These are phyloP conservation scores for Phytophthora cryptogea DNA, from an alignment of 352 stramenopile genomes.

Conservation along the genomic window DNA sequence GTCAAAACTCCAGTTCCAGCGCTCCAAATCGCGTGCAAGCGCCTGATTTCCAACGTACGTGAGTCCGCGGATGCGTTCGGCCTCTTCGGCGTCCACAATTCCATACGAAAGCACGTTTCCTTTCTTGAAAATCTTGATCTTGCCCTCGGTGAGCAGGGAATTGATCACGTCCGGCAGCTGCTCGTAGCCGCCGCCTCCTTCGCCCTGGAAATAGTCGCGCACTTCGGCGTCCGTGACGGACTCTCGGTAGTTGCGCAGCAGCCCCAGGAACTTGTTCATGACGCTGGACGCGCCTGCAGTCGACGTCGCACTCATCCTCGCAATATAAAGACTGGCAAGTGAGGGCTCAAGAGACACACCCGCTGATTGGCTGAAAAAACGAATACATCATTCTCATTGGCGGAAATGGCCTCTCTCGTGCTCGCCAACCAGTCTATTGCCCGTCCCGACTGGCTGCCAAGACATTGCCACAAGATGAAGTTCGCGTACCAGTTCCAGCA, in stretches of 20 bases:
- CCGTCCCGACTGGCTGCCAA: slow-evolving; percentile 1
- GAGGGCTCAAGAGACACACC: slow-evolving; percentile 10
- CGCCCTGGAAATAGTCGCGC: slow-evolving; percentile 76
- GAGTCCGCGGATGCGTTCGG: slow-evolving; percentile 83
- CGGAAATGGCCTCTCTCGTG: slow-evolving; percentile 29
- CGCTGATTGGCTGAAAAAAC: slow-evolving; percentile 37
- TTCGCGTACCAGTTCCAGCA: slow-evolving; percentile 93
- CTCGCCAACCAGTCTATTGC: slow-evolving; percentile 45
- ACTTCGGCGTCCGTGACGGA: slow-evolving; percentile 82
- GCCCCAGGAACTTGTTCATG: slow-evolving; percentile 71
- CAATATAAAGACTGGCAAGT: slow-evolving; percentile 24
- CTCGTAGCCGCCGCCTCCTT: slow-evolving; percentile 71
- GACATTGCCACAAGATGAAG: slow-evolving; percentile 66
- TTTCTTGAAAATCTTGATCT: slow-evolving; percentile 91
- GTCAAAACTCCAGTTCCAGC: slow-evolving; percentile 16
- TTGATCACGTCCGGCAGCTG: slow-evolving; percentile 87
- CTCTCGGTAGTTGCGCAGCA: slow-evolving; percentile 83
- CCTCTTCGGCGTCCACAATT: slow-evolving; percentile 81
- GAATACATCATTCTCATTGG: slow-evolving; percentile 27
- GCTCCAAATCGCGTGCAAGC: neutral
- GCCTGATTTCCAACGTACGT: slow-evolving; percentile 49
- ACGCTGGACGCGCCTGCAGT: slow-evolving; percentile 39
- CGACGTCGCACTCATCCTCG: slow-evolving; percentile 14
- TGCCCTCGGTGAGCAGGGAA: slow-evolving; percentile 79
- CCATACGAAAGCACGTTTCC: slow-evolving; percentile 85